These are phyloP conservation scores for Brettanomyces sp. DNA, from an alignment of 805 yeast species.

Conservation along the genomic window DNA sequence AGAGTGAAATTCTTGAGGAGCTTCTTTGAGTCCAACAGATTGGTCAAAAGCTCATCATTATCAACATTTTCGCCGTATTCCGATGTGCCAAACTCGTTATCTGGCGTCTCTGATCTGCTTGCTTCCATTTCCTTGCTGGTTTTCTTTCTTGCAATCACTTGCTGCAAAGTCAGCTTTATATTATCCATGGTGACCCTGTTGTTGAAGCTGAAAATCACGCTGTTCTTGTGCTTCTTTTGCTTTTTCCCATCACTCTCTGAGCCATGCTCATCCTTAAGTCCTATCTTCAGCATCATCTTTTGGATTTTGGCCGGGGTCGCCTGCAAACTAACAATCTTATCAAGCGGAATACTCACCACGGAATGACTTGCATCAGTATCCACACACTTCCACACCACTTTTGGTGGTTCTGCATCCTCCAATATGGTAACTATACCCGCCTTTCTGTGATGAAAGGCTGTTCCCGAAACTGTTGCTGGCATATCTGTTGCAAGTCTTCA, in stretches of 20 bases:
- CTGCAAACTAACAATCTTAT: conserved; percentile 42
- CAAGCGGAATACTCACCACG: conserved; percentile 31
- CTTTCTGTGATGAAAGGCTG: conserved; percentile 45
- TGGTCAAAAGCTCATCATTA: conserved; percentile 21
- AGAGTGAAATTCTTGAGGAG: conserved; percentile 63
- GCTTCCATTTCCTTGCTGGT: conserved; percentile 28
- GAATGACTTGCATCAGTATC: conserved; percentile 33
- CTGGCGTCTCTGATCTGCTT: conserved; percentile 1
- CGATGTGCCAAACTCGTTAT: neutral
- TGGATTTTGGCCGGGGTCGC: conserved; percentile 62
- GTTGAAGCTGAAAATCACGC: conserved; percentile 51
- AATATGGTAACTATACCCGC: conserved; percentile 47
- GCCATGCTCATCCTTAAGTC: conserved; percentile 27
- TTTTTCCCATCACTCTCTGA: conserved; percentile 13
- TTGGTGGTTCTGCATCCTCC: conserved; percentile 50
- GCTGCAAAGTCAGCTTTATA: conserved; percentile 58
- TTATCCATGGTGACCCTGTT: conserved; percentile 69
- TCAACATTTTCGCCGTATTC: conserved; percentile 1
- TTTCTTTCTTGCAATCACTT: conserved; percentile 57
- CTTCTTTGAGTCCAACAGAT: conserved; percentile 43
- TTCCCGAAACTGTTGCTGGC: conserved; percentile 26
- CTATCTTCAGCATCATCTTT: conserved; percentile 55
- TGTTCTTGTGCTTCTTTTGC: conserved; percentile 7
- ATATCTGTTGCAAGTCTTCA: neutral
- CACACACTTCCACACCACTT: conserved; percentile 49